phyloP scores from a whole-genome alignment of 2,329 filamentous ascomycete genomes.

The Aspergillus puulaauensis region DNA sequence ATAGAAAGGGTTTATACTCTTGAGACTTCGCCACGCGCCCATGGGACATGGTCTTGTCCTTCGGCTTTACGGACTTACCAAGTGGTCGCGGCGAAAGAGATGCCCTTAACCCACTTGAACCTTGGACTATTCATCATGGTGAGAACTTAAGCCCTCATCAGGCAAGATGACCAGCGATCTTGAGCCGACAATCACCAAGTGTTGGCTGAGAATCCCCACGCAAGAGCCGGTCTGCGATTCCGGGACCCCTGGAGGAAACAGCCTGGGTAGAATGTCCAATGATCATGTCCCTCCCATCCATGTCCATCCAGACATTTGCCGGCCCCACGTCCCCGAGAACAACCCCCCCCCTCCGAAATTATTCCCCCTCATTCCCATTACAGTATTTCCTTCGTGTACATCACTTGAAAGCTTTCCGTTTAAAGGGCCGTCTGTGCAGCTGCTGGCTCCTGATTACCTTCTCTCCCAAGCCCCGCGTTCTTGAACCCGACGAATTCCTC shows the following conservation, averaged over 20 bases:
- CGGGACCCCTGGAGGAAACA: too few relatives aligned
- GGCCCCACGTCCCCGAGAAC: constrained; percentile 8
- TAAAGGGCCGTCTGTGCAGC: background rate
- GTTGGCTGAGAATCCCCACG: constrained; percentile 4
- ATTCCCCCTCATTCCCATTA: constrained; percentile 11
- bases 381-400: too few relatives aligned
- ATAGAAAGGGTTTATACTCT: background rate
- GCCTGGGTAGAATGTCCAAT: background rate
- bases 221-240: constrained; percentile 5
- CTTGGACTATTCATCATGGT: background rate
- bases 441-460: background rate
- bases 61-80: background rate
- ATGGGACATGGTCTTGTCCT: background rate
- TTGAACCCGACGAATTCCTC: background rate
- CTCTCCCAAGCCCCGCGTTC: background rate
- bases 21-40: background rate
- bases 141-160: background rate
- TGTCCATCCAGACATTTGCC: background rate
- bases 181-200: background rate
- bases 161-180: background rate
- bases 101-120: background rate
- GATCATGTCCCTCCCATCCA: background rate
- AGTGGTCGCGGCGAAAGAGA: background rate
- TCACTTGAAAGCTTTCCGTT: too few relatives aligned
- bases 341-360: constrained; percentile 4